Base-by-base conservation (phyloP, 1,139 yeast genomes). In the Magnusiomyces tetraspermus region DNA sequence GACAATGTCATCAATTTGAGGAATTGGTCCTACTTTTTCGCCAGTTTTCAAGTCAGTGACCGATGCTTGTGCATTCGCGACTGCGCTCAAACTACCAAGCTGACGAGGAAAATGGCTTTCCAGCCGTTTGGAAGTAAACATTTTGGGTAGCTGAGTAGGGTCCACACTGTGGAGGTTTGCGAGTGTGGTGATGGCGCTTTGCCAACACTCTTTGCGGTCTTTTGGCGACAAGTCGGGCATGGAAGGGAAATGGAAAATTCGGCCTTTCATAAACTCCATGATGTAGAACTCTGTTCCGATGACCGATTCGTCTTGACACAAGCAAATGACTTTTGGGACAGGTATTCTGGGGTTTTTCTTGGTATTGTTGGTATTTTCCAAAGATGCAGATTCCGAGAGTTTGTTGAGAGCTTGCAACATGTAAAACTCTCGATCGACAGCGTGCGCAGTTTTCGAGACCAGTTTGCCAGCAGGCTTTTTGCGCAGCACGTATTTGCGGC, bases 201-300 rank as follows among this genome's bases (percentile, higher is more conserved):
- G 58, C 85, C 86, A 82, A 53, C 55, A 60, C 50, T 55, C 68
- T 55, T 48, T 64, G 61, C 55, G 59, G 56, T 53, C 67, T 59
- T 62, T 43, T 2, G 54, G 46, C 6, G 67, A 51, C 40, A 74
- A 58, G 2, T 67, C 76, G 0, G 73, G 76, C 71, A 82, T 70
- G 3, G 66, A 58, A 0, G 86, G 84, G 55, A 75, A 76, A 56
- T 78, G 82, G 63, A 82, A 78, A 56, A 77, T 79, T 26, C 78
- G 71, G 2, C 86, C 87, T 36, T 76, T 71, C 19, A 81, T 72
- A 59, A 76, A 82, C 60, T 80, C 79, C 85, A 82, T 82, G 50
- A 67, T 59, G 61, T 82, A 80, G 59, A 81, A 81, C 1, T 77
- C 94, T 44, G 86, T 83, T 62, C 89, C 96, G 2, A 82, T 81